phyloP scores from a whole-genome alignment of 306 rosid species.

The Adenanthera pavonina region DNA sequence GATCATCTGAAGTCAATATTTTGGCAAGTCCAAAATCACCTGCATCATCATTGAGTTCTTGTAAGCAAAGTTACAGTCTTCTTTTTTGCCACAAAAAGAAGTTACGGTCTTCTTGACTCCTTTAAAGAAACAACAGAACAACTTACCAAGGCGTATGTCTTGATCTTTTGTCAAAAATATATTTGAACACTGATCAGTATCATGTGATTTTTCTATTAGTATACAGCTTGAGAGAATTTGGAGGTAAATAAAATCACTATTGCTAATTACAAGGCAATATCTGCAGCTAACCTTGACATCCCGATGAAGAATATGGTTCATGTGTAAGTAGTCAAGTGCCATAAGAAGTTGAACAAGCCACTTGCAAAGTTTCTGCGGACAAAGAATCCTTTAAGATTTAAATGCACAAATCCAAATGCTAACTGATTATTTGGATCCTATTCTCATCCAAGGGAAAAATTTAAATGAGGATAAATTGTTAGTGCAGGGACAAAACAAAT shows the following conservation, averaged over 20 bases:
- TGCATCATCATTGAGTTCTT: constrained; percentile 52
- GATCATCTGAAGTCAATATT: constrained; percentile 95
- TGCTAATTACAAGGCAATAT: constrained; percentile 13
- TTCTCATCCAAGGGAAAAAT: constrained; percentile 9
- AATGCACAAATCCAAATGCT: constrained; percentile 27
- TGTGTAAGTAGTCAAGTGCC: constrained; percentile 96
- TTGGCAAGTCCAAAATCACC: constrained; percentile 99
- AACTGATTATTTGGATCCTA: background rate
- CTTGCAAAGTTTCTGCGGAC: constrained; percentile 84
- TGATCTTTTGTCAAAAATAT: constrained; percentile 96
- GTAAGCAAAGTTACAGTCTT: constrained; percentile 39
- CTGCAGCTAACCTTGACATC: constrained; percentile 82
- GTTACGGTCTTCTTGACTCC: background rate
- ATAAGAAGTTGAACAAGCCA: constrained; percentile 99
- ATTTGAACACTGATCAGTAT: constrained; percentile 85
- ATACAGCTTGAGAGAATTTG: constrained; percentile 30
- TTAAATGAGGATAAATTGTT: background rate
- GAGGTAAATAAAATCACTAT: constrained; percentile 32
- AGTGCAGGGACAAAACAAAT: constrained; percentile 11
- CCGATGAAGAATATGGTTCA: constrained; percentile 96
- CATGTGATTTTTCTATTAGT: constrained; percentile 48
- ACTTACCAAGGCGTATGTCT: constrained; percentile 93
- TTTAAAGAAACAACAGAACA: constrained; percentile 33
- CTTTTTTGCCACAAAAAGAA: background rate
- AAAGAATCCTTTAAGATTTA: constrained; percentile 33